Evolutionary conservation across 805 yeast species (phyloP), one percentile per base, ranked within the genome.

Genomic region (Starmerella sirachaensis): DNA sequence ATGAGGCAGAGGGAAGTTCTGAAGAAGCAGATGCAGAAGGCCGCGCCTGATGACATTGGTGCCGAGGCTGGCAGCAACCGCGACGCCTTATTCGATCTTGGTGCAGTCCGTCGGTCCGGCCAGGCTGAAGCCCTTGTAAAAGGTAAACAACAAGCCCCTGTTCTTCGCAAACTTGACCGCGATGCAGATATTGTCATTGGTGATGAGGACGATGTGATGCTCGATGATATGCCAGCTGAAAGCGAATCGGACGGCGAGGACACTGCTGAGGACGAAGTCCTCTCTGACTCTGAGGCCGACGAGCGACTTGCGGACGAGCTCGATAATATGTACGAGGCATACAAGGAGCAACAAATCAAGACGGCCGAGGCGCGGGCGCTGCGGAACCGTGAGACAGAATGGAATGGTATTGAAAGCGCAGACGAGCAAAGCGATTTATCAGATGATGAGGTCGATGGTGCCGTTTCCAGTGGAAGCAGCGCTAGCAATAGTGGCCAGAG

Each of bases 11-110:
- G 80, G 59, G 96, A 88, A 56, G 72, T 88, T 33, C 67, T 70
- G 33, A 74, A 97, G 64, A 78, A 84, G 81, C 96, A 91, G 63
- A 78, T 91, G 88, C 83, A 82, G 59, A 86, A 91, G 94, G 65
- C 81, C 41, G 82, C 95, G 5, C 94, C 93, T 54, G 73, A 70
- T 64, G 93, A 85, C 54, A 76, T 91, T 46, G 96, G 97, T 70
- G 67, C 83, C 38, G 98, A 91, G 56, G 94, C 95, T 21, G 88
- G 83, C 13, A 70, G 71, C 37, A 66, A 74, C 42, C 94, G 91
- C 25, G 68, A 78, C 38, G 70, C 86, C 1, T 64, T 84, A 41
- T 91, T 91, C 64, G 83, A 78, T 54, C 67, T 91, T 56, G 78
- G 75, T 53, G 62, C 71, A n/a, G 95, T 95, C 3, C 82, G 82